Percentiles rank a stretch among this genome's conserved stretches.
Conservation (phyloP, 2,329 filamentous ascomycete genomes). For the Colletotrichum liaoningense region DNA sequence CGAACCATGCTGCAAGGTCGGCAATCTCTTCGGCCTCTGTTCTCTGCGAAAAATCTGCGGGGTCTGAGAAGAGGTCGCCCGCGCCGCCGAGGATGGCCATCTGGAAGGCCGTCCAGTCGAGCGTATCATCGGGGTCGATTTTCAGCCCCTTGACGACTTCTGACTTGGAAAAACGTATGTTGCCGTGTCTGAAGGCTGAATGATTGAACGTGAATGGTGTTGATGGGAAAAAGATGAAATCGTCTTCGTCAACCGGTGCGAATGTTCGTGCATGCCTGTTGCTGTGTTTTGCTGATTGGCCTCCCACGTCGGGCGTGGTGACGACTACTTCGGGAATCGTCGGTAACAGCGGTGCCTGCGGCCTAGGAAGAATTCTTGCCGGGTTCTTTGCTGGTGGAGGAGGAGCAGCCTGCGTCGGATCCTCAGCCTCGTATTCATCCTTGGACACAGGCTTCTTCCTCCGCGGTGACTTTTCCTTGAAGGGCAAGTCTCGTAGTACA, state of each 20-base stretch:
- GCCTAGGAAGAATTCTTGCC: conserved; percentile 32
- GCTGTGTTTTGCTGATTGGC: background rate
- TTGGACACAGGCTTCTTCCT: background rate
- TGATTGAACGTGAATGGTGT: conserved; percentile 61
- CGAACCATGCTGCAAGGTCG: conserved; percentile 63
- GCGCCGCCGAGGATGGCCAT: conserved; percentile 71
- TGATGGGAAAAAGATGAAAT: conserved; percentile 60
- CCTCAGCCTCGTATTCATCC: conserved; percentile 25
- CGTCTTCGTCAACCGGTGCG: conserved; percentile 50
- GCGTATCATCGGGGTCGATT: conserved; percentile 58
- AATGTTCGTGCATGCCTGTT: conserved; percentile 27
- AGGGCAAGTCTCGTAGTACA: conserved; percentile 40
- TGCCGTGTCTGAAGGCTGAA: conserved; percentile 65
- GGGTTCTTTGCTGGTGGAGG: conserved; percentile 46
- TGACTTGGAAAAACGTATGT: conserved; percentile 62
- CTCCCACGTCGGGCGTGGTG: conserved; percentile 30
- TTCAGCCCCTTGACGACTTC: conserved; percentile 52
- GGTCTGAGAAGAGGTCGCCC: conserved; percentile 61
- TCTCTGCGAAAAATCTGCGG: conserved; percentile 51
- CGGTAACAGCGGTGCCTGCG: conserved; percentile 44
- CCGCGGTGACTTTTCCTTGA: conserved; percentile 32
- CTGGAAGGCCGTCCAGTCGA: conserved; percentile 75
- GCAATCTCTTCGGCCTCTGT: conserved; percentile 59
- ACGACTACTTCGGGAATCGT: conserved; percentile 55
- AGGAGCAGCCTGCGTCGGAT: conserved; percentile 38